Evolutionary conservation across 305 asterid species (phyloP).

Genomic region (Caryopteris hybrid): DNA sequence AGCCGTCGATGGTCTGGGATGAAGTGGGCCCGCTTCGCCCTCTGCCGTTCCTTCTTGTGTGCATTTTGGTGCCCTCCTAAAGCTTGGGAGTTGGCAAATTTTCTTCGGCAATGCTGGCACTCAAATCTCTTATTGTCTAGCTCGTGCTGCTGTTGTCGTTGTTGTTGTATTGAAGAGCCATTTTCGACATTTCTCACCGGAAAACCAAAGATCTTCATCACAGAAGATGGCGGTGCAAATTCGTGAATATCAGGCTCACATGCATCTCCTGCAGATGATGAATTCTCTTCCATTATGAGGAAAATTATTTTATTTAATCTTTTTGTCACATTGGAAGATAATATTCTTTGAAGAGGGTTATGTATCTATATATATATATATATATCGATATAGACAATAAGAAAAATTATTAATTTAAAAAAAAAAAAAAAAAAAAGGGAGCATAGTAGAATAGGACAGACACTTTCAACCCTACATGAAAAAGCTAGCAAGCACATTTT

Average conservation of each 20-base stretch:
- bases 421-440: background rate
- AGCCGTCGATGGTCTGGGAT: conserved; percentile 26
- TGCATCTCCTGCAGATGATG: conserved; percentile 30
- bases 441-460: conserved; percentile 25
- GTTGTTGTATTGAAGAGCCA: conserved; percentile 1
- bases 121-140: conserved; percentile 38
- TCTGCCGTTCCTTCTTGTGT: conserved; percentile 59
- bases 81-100: conserved; percentile 55
- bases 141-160: too few species aligned
- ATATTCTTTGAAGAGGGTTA: background rate
- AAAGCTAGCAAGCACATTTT: conserved; percentile 21
- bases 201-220: conserved; percentile 57
- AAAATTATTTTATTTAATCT: background rate
- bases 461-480: conserved; percentile 29
- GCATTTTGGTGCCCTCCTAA: conserved; percentile 63
- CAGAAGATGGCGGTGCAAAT: conserved; percentile 20
- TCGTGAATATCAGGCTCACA: conserved; percentile 17
- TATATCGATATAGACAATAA: conserved; percentile 12
- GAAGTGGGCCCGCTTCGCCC: conserved; percentile 49
- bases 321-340: background rate
- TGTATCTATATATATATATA: too few species aligned
- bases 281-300: conserved; percentile 42
- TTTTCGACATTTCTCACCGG: conserved; percentile 22
- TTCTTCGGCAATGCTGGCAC: conserved; percentile 53
- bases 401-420: background rate